Evolutionary conservation across 179 eudicot genomes (phyloP).

Genomic region (Amaranthus tricolor): DNA sequence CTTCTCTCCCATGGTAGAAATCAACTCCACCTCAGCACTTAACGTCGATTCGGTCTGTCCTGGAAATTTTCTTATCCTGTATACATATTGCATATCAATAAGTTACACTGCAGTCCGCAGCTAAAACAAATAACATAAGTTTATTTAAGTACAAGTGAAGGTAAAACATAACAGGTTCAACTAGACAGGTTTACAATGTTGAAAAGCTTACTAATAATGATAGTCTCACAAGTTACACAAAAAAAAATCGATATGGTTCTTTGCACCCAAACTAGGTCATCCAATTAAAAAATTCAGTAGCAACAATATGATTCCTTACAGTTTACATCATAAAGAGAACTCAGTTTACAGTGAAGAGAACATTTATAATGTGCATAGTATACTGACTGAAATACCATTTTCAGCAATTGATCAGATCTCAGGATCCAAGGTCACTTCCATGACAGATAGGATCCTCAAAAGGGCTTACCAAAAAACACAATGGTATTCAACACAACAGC

Average conservation of each 20-base stretch:
- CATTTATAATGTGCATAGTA: neutral
- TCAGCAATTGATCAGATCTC: neutral
- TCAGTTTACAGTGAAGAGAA: neutral
- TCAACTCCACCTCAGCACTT: constrained; percentile 98
- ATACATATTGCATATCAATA: constrained; percentile 1
- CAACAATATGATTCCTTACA: neutral
- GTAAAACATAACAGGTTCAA: neutral
- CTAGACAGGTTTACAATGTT: neutral
- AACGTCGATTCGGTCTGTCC: constrained; percentile 98
- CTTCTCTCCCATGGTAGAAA: constrained; percentile 94
- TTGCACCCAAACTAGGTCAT: neutral
- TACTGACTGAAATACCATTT: no score
- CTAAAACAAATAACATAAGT: neutral
- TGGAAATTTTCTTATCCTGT: constrained; percentile 96
- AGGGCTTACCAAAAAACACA: neutral
- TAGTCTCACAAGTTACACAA: neutral
- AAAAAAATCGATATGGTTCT: neutral
- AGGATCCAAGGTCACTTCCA: neutral
- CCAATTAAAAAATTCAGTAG: neutral
- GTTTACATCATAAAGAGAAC: neutral
- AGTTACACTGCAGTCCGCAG: neutral
- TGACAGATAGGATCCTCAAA: neutral
- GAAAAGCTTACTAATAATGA: neutral
- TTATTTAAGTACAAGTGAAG: neutral
- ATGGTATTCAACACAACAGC: neutral